Base-by-base conservation (phyloP, 108 stramenopile species). In the Stephanodiscus minutulus region DNA sequence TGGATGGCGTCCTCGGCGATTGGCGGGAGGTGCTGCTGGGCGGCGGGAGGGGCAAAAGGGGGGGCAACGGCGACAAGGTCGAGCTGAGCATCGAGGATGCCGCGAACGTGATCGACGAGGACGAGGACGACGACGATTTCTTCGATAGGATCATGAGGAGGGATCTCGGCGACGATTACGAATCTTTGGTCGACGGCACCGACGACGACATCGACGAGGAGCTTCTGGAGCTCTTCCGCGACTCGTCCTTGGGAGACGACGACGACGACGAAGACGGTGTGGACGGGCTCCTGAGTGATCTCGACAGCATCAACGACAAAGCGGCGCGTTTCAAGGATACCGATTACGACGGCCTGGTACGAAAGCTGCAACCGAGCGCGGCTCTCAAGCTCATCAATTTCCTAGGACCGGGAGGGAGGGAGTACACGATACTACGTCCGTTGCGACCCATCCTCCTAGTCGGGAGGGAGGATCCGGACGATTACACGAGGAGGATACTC, bases 141-240 rank as follows among this genome's bases (percentile, higher is more conserved):
- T 79, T 79, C 63, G 77, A 79, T 49, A 60, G n/a, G 24, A 79
- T 79, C 55, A 79, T 79, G 77, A 71, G 50, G 50, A 72, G 77
- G 43, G 77, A 79, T 79, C 66, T 79, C 20, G 77, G 77, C 7
- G 50, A 35, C 2, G 77, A 79, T 48, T 79, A 79, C 54, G 66
- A 66, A 53, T 70, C 57, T 7, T 41, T 79, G 4, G 47, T 67
- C 20, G 75, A 69, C 18, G 76, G 60, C 18, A 68, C 56, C 7
- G 77, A 77, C 57, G 77, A 70, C 28, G 77, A 61, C 50, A 61
- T 71, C n/a, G 77, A 77, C 44, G 77, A 77, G n/a, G 77, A 77
- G 22, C 37, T 79, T 33, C 59, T 79, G 39, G 72, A 67, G 44
- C 31, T 79, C 33, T 79, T 79, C 52, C 46, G 52, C 20, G n/a